phyloP scores from a whole-genome alignment of 2,329 filamentous ascomycete genomes.

The Phialocephala sp. region DNA sequence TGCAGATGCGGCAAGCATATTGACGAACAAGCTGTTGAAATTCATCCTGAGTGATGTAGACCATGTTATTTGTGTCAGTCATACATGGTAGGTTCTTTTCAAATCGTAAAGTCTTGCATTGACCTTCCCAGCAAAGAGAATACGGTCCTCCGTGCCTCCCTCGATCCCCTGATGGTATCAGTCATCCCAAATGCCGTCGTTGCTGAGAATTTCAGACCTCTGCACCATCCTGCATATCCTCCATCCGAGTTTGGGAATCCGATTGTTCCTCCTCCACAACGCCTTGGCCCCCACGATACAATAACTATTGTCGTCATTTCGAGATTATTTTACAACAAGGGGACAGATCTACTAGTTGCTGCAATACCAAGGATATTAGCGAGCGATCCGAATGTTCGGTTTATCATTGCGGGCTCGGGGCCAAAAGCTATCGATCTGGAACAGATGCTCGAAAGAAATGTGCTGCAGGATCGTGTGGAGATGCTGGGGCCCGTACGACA shows the following conservation, averaged over 20 bases:
- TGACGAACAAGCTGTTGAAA: conserved; percentile 96
- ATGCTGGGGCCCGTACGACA: conserved; percentile 92
- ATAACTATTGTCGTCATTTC: conserved; percentile 98
- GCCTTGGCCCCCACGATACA: conserved; percentile 79
- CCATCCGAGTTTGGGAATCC: conserved; percentile 46
- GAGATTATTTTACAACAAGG: conserved; percentile 98
- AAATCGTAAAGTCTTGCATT: conserved; percentile 25
- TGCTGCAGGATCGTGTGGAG: conserved; percentile 90
- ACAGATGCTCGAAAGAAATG: conserved; percentile 96
- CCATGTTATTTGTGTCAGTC: conserved; percentile 97
- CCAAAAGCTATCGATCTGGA: conserved; percentile 98
- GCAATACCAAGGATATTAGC: conserved; percentile 92
- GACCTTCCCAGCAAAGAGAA: conserved; percentile 81
- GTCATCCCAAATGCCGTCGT: conserved; percentile 98
- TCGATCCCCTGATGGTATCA: conserved; percentile 96
- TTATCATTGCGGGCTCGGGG: conserved; percentile 94
- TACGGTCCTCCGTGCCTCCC: conserved; percentile 89
- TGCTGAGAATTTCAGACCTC: conserved; percentile 89
- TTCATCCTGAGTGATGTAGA: conserved; percentile 96
- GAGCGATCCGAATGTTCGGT: conserved; percentile 88
- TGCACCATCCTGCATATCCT: conserved; percentile 55
- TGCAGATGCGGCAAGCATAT: conserved; percentile 91
- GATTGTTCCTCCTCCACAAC: conserved; percentile 59
- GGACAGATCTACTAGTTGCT: conserved; percentile 94
- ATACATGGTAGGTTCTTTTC: conserved; percentile 79